These are phyloP conservation scores for Claviceps quebecensis DNA, from an alignment of 2,329 filamentous ascomycete genomes.

Conservation along the genomic window DNA sequence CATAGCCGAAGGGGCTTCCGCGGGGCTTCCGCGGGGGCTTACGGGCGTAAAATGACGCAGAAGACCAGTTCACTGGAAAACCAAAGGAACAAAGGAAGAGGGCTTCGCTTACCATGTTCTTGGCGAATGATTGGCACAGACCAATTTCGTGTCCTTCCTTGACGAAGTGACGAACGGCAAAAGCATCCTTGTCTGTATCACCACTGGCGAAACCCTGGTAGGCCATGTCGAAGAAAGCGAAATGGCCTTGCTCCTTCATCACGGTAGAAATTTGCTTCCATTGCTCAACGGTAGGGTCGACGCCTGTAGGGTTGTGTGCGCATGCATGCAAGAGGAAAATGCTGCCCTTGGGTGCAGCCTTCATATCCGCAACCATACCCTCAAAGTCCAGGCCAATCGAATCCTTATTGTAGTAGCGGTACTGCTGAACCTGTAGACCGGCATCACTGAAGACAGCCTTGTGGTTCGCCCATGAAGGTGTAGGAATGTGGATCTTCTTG, in stretches of 20 bases:
- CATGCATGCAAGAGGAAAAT: constrained; percentile 92
- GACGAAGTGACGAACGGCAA: constrained; percentile 85
- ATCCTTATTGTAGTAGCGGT: constrained; percentile 98
- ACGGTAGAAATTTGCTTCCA: constrained; percentile 82
- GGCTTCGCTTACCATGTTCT: constrained; percentile 71
- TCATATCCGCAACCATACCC: constrained; percentile 81
- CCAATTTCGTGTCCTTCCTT: constrained; percentile 79
- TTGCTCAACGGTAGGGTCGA: constrained; percentile 84
- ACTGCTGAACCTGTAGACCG: constrained; percentile 81
- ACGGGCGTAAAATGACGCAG: neutral
- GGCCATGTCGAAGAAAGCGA: constrained; percentile 97
- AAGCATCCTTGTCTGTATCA: constrained; percentile 83
- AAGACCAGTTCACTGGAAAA: neutral
- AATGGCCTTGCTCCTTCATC: constrained; percentile 77
- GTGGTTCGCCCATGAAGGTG: constrained; percentile 96
- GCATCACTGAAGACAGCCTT: constrained; percentile 90
- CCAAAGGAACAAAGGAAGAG: neutral
- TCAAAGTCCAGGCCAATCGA: constrained; percentile 97
- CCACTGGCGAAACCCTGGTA: constrained; percentile 97
- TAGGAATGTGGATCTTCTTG: constrained; percentile 95
- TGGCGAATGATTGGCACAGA: constrained; percentile 89
- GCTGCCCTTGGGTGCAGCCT: constrained; percentile 72
- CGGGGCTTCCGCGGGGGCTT: neutral
- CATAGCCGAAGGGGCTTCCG: neutral
- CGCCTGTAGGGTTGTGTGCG: constrained; percentile 94